Evolutionary conservation across 2,329 filamentous ascomycete species (phyloP).

Genomic region (Venturiaceae sp.): DNA sequence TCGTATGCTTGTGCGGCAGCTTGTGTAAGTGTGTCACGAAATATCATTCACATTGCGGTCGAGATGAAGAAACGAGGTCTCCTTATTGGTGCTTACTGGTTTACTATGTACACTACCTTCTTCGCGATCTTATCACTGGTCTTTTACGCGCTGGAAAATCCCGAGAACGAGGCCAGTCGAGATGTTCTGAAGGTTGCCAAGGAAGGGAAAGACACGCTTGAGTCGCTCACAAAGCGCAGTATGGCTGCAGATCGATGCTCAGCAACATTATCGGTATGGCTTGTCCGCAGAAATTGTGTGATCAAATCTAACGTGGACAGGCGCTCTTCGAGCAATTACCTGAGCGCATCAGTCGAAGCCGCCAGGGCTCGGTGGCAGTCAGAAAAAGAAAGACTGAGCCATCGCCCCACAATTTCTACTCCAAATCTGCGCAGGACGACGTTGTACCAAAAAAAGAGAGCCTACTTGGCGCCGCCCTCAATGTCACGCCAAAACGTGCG

Average conservation of each 20-base stretch:
- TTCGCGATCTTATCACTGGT: constrained; percentile 71
- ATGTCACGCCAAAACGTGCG: background rate
- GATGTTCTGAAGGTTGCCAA: constrained; percentile 80
- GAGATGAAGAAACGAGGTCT: constrained; percentile 68
- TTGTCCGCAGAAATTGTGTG: constrained; percentile 8
- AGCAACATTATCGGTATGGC: constrained; percentile 59
- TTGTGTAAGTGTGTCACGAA: constrained; percentile 55
- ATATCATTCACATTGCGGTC: constrained; percentile 71
- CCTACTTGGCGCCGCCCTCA: constrained; percentile 12
- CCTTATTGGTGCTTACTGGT: constrained; percentile 78
- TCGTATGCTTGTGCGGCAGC: constrained; percentile 67
- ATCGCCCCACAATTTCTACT: constrained; percentile 20
- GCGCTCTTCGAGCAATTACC: constrained; percentile 77
- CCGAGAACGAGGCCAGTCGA: constrained; percentile 60
- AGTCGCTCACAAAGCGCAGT: constrained; percentile 69
- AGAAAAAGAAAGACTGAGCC: constrained; percentile 28
- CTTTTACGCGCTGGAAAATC: constrained; percentile 74
- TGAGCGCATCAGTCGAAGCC: constrained; percentile 49
- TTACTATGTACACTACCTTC: constrained; percentile 75
- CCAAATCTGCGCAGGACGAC: constrained; percentile 13
- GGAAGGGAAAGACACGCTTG: constrained; percentile 74
- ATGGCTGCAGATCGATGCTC: constrained; percentile 84
- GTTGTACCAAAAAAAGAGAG: constrained; percentile 15
- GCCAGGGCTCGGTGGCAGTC: constrained; percentile 16
- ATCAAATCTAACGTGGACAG: constrained; percentile 31